phyloP scores from a whole-genome alignment of 139 green algal genomes.

The Chlamydomonas incerta region DNA sequence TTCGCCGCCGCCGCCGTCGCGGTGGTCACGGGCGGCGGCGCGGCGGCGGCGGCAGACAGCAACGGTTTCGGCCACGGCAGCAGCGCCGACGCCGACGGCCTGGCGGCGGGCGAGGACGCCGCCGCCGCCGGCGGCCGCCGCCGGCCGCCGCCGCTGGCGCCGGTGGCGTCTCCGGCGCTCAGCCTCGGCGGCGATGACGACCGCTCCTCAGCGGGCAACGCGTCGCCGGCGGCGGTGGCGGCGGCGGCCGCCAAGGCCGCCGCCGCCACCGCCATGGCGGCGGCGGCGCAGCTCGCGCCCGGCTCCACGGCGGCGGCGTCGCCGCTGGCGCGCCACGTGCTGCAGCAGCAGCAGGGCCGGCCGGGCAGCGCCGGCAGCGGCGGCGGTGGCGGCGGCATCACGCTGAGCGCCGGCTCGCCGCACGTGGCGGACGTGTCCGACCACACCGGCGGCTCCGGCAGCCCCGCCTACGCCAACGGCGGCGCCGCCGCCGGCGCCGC shows the following conservation, averaged over 20 bases:
- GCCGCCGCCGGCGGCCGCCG: background rate
- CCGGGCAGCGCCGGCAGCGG: background rate
- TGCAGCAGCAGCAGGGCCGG: background rate
- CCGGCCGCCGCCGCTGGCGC: slow-evolving; percentile 9
- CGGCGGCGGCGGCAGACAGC: background rate
- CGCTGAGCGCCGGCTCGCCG: no score
- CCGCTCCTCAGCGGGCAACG: background rate
- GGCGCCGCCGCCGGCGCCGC: no score
- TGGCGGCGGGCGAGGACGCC: background rate
- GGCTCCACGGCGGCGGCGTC: background rate
- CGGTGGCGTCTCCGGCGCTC: background rate
- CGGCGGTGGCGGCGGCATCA: background rate
- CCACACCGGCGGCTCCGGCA: no score
- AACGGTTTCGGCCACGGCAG: background rate
- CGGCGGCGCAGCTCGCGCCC: no score
- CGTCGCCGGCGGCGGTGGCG: background rate
- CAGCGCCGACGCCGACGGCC: no score
- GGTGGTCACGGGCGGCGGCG: no score
- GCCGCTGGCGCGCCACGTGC: background rate
- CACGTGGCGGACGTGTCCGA: no score
- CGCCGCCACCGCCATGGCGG: background rate
- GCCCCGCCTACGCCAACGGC: no score
- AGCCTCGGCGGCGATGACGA: background rate
- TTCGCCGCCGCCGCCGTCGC: background rate
- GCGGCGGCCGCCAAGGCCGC: background rate